These are phyloP conservation scores for Seminavis robusta DNA, from an alignment of 108 stramenopile genomes.

Conservation along the genomic window DNA sequence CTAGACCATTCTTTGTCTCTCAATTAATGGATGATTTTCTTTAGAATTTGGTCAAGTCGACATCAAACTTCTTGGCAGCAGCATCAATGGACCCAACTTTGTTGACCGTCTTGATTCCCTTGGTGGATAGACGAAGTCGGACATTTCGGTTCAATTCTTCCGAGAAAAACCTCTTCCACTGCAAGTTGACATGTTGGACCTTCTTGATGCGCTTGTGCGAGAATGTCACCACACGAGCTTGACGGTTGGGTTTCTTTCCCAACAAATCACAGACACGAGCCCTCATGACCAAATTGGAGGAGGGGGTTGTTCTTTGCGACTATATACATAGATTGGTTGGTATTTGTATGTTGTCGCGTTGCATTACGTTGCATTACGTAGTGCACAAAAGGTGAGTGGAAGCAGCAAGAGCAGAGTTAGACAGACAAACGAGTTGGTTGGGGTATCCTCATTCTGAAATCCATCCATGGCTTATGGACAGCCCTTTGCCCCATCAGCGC, in stretches of 20 bases:
- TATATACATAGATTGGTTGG: background rate
- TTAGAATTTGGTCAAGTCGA: conserved; percentile 87
- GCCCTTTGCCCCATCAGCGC: background rate
- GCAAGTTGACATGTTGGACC: conserved; percentile 91
- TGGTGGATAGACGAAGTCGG: conserved; percentile 85
- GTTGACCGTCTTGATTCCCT: conserved; percentile 95
- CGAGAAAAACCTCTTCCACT: conserved; percentile 85
- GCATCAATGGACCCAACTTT: conserved; percentile 92
- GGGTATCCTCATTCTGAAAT: conserved; percentile 1
- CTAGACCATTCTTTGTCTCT: too few species aligned
- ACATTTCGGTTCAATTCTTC: conserved; percentile 81
- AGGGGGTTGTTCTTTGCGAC: background rate
- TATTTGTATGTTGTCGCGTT: background rate
- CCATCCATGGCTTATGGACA: background rate
- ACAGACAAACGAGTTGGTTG: background rate
- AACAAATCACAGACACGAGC: conserved; percentile 86
- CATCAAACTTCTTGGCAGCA: conserved; percentile 90
- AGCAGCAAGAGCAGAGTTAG: background rate
- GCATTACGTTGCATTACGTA: too few species aligned
- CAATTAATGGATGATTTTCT: too few species aligned
- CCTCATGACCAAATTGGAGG: conserved; percentile 67
- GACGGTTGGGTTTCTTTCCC: conserved; percentile 90
- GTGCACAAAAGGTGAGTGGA: background rate
- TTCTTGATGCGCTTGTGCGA: conserved; percentile 92
- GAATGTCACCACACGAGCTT: conserved; percentile 93